Conservation (phyloP, 345 rosid species). For the Syzygium aqueum region DNA sequence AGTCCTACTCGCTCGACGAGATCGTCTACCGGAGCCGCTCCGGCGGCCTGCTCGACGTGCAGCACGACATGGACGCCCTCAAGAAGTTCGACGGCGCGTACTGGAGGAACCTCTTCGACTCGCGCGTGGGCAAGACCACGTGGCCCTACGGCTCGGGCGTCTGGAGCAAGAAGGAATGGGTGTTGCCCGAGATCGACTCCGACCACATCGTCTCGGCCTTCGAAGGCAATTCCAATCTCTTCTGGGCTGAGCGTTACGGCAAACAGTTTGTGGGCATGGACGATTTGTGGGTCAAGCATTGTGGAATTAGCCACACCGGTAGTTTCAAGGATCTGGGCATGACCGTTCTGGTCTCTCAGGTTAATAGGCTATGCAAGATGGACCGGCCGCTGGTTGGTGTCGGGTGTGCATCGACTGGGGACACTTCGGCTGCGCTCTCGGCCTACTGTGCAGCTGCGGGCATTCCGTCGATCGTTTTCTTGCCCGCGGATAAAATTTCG, state of each 20-base stretch:
- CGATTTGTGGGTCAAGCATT: conserved; percentile 91
- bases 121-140: conserved; percentile 72
- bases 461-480: conserved; percentile 80
- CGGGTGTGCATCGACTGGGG: conserved; percentile 93
- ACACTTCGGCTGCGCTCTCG: conserved; percentile 81
- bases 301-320: conserved; percentile 89
- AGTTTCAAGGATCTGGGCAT: conserved; percentile 91
- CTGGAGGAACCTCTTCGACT: conserved; percentile 75
- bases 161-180: conserved; percentile 95
- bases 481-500: conserved; percentile 85
- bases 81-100: conserved; percentile 58
- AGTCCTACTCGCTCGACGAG: conserved; percentile 79
- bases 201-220: conserved; percentile 89
- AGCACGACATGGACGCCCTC: conserved; percentile 73
- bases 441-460: conserved; percentile 91
- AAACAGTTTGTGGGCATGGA: conserved; percentile 66
- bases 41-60: conserved; percentile 75
- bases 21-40: conserved; percentile 78
- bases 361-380: conserved; percentile 67
- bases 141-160: conserved; percentile 93
- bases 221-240: conserved; percentile 83
- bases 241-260: conserved; percentile 91
- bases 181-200: conserved; percentile 66
- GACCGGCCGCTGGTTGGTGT: conserved; percentile 72
- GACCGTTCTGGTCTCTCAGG: conserved; percentile 94